Evolutionary conservation across 2,329 filamentous ascomycete genomes (phyloP), one percentile per base, ranked within the genome.

Genomic region (Hymenoscyphus repandus): DNA sequence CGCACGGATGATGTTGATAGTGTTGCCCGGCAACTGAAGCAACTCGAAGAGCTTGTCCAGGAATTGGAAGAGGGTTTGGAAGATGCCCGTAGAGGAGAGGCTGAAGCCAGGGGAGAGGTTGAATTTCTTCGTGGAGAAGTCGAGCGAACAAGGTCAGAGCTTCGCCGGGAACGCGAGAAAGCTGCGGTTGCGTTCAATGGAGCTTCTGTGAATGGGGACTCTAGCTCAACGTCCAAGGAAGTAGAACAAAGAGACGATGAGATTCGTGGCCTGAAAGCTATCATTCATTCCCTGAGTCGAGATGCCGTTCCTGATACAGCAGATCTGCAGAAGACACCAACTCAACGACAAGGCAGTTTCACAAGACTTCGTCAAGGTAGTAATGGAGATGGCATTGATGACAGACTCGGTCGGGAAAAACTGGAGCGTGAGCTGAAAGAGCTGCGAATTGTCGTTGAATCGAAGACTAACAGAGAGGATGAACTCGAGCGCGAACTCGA

Each of bases 51-150:
- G 67, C 79, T 97, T 32, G 93, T 99, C 2, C 92, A 95, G 61
- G 93, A 99, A 68, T 80, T 99, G 0, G 93, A 99, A 68, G 93
- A 99, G 69, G 93, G 93, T 0, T 76, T 99, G 1, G 93, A 99
- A 70, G 93, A 99, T 70, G 91, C 93, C 43, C 79, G 93, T 49
- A 80, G 93, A 50, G 93, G 93, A 6, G 93, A 99, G 71, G 92
- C 92, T 9, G 93, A 99, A 72, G 93, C 93, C 30, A 82, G 93
- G 52, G 92, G 90, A 0, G 93, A 99, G 67, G 92, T 96, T 3
- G 93, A 99, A 67, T 97, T 97, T 65, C 72, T 99, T 33, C 79
- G 93, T 27, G 93, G 93, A 2, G 93, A 99, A 67, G 92, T 97
- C 0, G 93, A 99, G 69, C 78, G 93, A 56, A 92, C 90, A 10